Evolutionary conservation across 352 stramenopile species (phyloP), one percentile per base, ranked within the genome.

Genomic region (Globisporangium okanoganense): DNA sequence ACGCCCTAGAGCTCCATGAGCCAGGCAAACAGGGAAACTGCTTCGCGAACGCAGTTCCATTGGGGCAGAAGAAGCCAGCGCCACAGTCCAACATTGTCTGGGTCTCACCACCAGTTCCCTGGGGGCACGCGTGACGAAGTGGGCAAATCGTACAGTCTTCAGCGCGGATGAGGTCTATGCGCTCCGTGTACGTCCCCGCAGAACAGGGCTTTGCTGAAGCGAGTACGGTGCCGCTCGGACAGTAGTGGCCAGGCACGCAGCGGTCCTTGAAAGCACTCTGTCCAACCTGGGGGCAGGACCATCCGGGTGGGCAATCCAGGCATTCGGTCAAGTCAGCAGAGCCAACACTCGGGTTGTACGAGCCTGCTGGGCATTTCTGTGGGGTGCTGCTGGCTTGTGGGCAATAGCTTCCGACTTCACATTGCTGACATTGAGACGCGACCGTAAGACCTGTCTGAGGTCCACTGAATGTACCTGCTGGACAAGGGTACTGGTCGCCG

Each of bases 21-120:
- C 92, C 92, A 22, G 86, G 83, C 16, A 78, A 71, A 69, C 92
- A 98, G 20, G 88, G 84, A 36, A 83, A 91, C 36, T 94, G 85
- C 20, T 79, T 79, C 13, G 78, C 54, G 40, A 84, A 82, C 7
- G 61, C 69, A 18, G 88, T 95, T 8, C 84, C 80, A 44, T 93
- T 90, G 8, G 87, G 86, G 59, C 87, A 96, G 58, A 85, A 96
- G 65, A 87, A 92, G 0, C 87, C 85, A 1, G 79, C 66, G 5
- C 71, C 85, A 24, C 85, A 94, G 29, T 76, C 75, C 50, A 88
- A 41, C 78, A 92, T 93, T 2, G 76, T 85, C 35, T 90, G 78
- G 0, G 57, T 76, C 58, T 88, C 79, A 6, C 81, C 74, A 14
- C 84, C 86, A 5, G 86, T 96, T 33, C 87, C 86, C 67, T 83